Evolutionary conservation across 1,284 basidiomycete genomes (phyloP).

Genomic region (Bondarzewia mesenterica): DNA sequence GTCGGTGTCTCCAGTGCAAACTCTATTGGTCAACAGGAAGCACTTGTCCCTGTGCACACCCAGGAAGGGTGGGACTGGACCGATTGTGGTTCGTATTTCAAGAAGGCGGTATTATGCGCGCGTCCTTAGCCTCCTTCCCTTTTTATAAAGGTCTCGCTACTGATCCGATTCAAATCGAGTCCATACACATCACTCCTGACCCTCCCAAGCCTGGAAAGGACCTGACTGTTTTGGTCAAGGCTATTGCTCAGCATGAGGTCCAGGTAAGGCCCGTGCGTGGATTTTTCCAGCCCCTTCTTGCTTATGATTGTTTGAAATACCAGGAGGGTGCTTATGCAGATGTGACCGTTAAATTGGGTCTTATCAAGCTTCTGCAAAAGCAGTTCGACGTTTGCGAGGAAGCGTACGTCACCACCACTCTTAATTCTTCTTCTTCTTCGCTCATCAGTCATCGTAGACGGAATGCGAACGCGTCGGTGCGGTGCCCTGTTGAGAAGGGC

Average conservation of each 20-base stretch:
- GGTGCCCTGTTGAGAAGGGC: slow-evolving; percentile 74
- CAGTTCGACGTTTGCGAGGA: slow-evolving; percentile 86
- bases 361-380: slow-evolving; percentile 79
- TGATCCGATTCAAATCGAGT: slow-evolving; percentile 52
- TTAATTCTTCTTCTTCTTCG: slow-evolving; percentile 3
- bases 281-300: neutral
- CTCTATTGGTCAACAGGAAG: slow-evolving; percentile 28
- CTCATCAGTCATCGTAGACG: slow-evolving; percentile 30
- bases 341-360: slow-evolving; percentile 82
- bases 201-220: slow-evolving; percentile 79
- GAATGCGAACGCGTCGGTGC: slow-evolving; percentile 61
- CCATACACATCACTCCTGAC: slow-evolving; percentile 67
- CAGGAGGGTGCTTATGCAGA: slow-evolving; percentile 92
- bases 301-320: neutral
- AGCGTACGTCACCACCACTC: slow-evolving; percentile 54
- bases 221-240: slow-evolving; percentile 74
- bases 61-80: slow-evolving; percentile 43
- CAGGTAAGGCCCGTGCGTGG: slow-evolving; percentile 40
- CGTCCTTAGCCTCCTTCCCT: neutral
- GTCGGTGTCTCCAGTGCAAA: slow-evolving; percentile 19
- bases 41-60: slow-evolving; percentile 28
- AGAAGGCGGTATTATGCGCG: neutral
- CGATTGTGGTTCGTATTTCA: slow-evolving; percentile 50
- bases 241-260: slow-evolving; percentile 48
- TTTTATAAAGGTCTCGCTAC: slow-evolving; percentile 31